Percentiles rank a stretch among this genome's conserved stretches.
Evolutionary conservation across 1,139 yeast species (phyloP).

Genomic region (Petasospora fabianii): DNA sequence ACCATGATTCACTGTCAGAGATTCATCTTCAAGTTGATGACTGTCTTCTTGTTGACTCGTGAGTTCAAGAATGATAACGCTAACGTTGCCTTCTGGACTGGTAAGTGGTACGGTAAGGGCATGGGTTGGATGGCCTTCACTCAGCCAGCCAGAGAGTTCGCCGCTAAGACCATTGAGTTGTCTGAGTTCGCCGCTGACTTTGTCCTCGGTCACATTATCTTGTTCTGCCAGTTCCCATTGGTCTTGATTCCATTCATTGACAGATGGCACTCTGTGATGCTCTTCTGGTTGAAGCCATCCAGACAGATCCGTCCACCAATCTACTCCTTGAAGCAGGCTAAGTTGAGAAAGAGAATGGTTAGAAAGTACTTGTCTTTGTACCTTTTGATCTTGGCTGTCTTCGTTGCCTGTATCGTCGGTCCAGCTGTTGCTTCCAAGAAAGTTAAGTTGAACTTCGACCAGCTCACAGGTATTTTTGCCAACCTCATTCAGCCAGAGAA

Average conservation of each 20-base stretch:
- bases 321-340: slow-evolving; percentile 93
- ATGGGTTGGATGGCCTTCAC: slow-evolving; percentile 95
- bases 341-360: slow-evolving; percentile 98
- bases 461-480: slow-evolving; percentile 47
- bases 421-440: slow-evolving; percentile 77
- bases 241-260: slow-evolving; percentile 84
- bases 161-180: slow-evolving; percentile 90
- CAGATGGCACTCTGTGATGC: slow-evolving; percentile 97
- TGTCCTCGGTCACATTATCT: slow-evolving; percentile 80
- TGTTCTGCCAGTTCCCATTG: slow-evolving; percentile 87
- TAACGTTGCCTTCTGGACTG: slow-evolving; percentile 99
- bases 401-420: slow-evolving; percentile 77
- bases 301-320: slow-evolving; percentile 99
- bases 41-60: slow-evolving; percentile 79
- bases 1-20: slow-evolving; percentile 88
- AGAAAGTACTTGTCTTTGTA: slow-evolving; percentile 87
- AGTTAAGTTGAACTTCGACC: slow-evolving; percentile 33
- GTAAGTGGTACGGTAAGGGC: slow-evolving; percentile 97
- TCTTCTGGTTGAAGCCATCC: slow-evolving; percentile 98
- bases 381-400: slow-evolving; percentile 64
- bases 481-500: slow-evolving; percentile 91
- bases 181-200: slow-evolving; percentile 98
- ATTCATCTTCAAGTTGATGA: slow-evolving; percentile 79
- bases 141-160: slow-evolving; percentile 94
- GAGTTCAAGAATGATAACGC: slow-evolving; percentile 97